Percentiles rank a stretch among this genome's conserved stretches.
Conservation (phyloP, 805 yeast species). For the Pichia nakasei region DNA sequence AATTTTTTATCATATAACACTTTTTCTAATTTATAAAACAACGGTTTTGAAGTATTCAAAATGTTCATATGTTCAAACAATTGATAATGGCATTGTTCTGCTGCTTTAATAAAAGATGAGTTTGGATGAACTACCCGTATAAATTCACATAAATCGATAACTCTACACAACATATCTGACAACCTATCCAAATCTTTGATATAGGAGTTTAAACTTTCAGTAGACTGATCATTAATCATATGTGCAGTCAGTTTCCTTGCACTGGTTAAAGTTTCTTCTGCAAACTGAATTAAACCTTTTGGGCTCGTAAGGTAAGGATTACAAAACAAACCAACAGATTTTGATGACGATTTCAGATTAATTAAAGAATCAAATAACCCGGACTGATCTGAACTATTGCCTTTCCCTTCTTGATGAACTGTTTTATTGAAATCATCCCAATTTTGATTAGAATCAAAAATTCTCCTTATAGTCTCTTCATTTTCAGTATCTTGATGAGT, state of each 20-base stretch:
- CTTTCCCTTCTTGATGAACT: neutral
- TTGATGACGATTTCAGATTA: neutral
- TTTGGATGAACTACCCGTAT: slow-evolving; percentile 84
- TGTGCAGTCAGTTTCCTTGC: slow-evolving; percentile 55
- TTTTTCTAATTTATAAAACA: slow-evolving; percentile 51
- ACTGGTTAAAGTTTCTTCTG: slow-evolving; percentile 49
- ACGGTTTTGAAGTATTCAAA: slow-evolving; percentile 71
- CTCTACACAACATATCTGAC: slow-evolving; percentile 84
- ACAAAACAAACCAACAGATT: slow-evolving; percentile 52
- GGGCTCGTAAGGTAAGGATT: slow-evolving; percentile 67
- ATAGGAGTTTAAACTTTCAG: slow-evolving; percentile 38
- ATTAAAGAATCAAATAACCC: neutral
- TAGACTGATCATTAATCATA: slow-evolving; percentile 41
- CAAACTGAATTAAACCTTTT: slow-evolving; percentile 59
- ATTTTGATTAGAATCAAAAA: slow-evolving; percentile 54
- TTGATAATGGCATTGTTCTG: slow-evolving; percentile 79
- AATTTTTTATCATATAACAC: slow-evolving; percentile 35
- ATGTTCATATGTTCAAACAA: slow-evolving; percentile 93
- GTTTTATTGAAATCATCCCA: slow-evolving; percentile 43
- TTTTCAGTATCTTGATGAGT: neutral
- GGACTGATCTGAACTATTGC: slow-evolving; percentile 1
- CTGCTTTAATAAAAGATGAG: slow-evolving; percentile 58
- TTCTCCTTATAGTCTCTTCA: slow-evolving; percentile 27
- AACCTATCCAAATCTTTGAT: slow-evolving; percentile 69
- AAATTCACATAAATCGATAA: slow-evolving; percentile 89